phyloP scores from a whole-genome alignment of 2,329 filamentous ascomycete species.

The Bipolaris bicolor region DNA sequence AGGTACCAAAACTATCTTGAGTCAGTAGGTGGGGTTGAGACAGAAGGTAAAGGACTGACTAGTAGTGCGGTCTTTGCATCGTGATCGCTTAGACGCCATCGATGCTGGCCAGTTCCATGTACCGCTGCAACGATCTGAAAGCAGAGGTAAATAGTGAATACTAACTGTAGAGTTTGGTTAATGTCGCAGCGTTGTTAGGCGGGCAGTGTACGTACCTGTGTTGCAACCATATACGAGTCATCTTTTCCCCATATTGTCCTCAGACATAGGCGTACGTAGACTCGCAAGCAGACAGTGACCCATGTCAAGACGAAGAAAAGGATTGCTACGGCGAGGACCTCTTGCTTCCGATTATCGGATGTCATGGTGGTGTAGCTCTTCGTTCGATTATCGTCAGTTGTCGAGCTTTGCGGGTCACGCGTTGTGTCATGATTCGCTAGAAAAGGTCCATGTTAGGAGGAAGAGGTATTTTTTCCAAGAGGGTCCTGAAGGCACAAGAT shows the following conservation, averaged over 20 bases:
- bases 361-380: slow-evolving; percentile 1
- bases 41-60: slow-evolving; percentile 17
- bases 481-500: background rate
- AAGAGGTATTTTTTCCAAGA: background rate
- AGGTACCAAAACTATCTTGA: slow-evolving; percentile 58
- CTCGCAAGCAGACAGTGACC: slow-evolving; percentile 45
- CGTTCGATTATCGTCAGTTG: background rate
- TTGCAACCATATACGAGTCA: slow-evolving; percentile 51
- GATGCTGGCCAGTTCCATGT: slow-evolving; percentile 50
- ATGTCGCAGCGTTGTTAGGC: background rate
- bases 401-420: background rate
- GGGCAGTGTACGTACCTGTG: slow-evolving; percentile 31
- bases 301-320: slow-evolving; percentile 50
- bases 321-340: slow-evolving; percentile 39
- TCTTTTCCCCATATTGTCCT: slow-evolving; percentile 48
- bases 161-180: slow-evolving; percentile 26
- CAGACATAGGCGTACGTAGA: slow-evolving; percentile 48
- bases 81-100: slow-evolving; percentile 39
- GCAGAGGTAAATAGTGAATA: slow-evolving; percentile 51
- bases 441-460: background rate
- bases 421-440: slow-evolving; percentile 1
- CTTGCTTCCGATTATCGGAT: slow-evolving; percentile 26
- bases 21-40: slow-evolving; percentile 18
- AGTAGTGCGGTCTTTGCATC: slow-evolving; percentile 40
- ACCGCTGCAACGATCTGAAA: slow-evolving; percentile 49